These are phyloP conservation scores for Boehmeria nivea DNA, from an alignment of 306 rosid species.

Conservation along the genomic window DNA sequence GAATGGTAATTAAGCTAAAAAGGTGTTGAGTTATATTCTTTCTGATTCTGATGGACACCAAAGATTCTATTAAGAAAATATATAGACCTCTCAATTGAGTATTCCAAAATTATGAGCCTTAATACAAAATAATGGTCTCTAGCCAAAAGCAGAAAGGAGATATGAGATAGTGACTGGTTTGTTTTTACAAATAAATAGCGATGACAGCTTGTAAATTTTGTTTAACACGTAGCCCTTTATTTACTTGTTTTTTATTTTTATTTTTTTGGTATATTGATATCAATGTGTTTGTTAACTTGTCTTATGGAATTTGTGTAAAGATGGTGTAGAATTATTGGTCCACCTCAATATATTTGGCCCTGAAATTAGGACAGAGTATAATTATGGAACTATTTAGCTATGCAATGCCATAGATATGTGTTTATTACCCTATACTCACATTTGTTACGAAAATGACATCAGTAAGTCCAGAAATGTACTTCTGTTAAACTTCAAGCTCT, in stretches of 20 bases:
- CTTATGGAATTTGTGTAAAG: neutral
- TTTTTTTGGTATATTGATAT: neutral
- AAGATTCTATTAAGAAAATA: too few relatives aligned
- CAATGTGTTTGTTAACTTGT: neutral
- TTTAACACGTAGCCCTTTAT: neutral
- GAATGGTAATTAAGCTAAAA: neutral
- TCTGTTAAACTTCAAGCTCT: too few relatives aligned
- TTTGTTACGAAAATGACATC: too few relatives aligned
- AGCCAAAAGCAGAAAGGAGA: neutral
- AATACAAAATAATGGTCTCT: neutral
- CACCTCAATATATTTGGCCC: neutral
- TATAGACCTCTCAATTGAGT: neutral
- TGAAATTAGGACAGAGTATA: too few relatives aligned
- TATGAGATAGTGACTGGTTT: neutral
- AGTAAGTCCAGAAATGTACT: too few relatives aligned
- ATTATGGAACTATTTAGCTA: too few relatives aligned
- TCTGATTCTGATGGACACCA: too few relatives aligned
- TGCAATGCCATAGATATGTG: too few relatives aligned
- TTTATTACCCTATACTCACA: too few relatives aligned
- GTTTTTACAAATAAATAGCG: too few relatives aligned
- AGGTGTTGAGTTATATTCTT: neutral
- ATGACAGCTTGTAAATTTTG: neutral
- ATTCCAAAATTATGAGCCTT: neutral
- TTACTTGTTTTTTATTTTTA: neutral
- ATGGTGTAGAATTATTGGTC: too few relatives aligned